Evolutionary conservation across 2,329 filamentous ascomycete species (phyloP), one percentile per base, ranked within the genome.

Genomic region (Blastomyces gilchristii): DNA sequence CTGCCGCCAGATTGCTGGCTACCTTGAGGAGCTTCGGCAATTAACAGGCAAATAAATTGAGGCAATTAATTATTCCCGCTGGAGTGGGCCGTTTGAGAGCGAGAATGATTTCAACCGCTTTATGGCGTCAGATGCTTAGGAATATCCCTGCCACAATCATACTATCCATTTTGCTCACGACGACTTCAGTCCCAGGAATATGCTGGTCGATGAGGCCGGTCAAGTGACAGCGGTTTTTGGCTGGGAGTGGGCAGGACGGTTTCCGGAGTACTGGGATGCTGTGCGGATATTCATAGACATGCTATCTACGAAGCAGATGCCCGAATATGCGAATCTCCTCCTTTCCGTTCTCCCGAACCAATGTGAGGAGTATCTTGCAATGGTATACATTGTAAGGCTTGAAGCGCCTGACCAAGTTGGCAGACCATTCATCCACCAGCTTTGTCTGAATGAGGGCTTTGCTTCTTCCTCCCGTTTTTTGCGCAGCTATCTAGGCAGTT

Each of bases 241-340:
- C 54, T 69, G 28, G 67, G 68, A 69, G 56, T 63, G 60, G 53
- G 67, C 65, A n/a, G 68, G 65, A 9, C 67, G 66, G 63, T 68
- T 64, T 28, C 63, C 67, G 2, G 61, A 64, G 39, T 66, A 65
- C 41, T 54, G 62, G 37, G 61, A 64, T 28, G 12, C 58, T 47
- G 45, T 45, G 18, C 56, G 41, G 47, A 63, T 64, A 50, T 50
- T 54, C 28, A 1, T 52, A n/a, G 58, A 63, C 39, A 12, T 31
- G 18, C 49, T 56, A 31, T 16, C 7, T 3, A 62, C 59, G 31
- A 53, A 39, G 59, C 12, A 59, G 41, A 49, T 59, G 41, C 41
- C 57, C 5, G 11, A 59, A 5, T 59, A 59, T 45, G 43, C 39
- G 11, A 31, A 59, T 4, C 57, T 25, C 22, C 57, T 59, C 43